These are phyloP conservation scores for Macrolepiota dolichaula DNA, from an alignment of 768 basidiomycete species.

Conservation along the genomic window DNA sequence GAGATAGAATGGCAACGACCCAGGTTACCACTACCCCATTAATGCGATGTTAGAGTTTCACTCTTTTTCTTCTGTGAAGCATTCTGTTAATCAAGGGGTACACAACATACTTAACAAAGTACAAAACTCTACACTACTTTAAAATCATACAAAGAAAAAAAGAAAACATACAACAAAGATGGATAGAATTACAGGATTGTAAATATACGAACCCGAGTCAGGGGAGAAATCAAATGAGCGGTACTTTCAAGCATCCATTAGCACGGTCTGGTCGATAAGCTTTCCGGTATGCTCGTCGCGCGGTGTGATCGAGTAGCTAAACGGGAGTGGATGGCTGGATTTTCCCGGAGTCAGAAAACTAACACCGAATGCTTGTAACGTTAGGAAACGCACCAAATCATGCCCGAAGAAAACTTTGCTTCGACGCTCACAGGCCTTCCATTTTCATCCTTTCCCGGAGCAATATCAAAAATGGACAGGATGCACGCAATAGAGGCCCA, in stretches of 20 bases:
- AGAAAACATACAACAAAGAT: neutral
- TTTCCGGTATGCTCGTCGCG: slow-evolving; percentile 13
- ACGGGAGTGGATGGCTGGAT: slow-evolving; percentile 20
- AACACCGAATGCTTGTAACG: neutral
- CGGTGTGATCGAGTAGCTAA: slow-evolving; percentile 22
- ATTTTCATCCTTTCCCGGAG: slow-evolving; percentile 30
- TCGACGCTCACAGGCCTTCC: slow-evolving; percentile 27
- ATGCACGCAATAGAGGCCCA: slow-evolving; percentile 46
- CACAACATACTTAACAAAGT: neutral
- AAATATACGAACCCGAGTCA: neutral
- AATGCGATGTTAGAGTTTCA: neutral
- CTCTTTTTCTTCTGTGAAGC: neutral
- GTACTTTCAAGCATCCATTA: slow-evolving; percentile 5
- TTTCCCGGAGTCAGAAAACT: neutral
- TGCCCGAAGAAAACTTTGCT: slow-evolving; percentile 36
- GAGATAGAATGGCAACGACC: slow-evolving; percentile 29
- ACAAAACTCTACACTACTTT: neutral
- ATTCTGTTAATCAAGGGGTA: neutral
- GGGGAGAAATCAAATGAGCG: neutral
- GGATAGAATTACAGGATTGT: neutral
- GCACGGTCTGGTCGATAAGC: slow-evolving; percentile 14
- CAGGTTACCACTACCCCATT: slow-evolving; percentile 21
- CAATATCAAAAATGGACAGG: slow-evolving; percentile 37
- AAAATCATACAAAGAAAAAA: no score
- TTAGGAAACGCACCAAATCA: slow-evolving; percentile 34